Base-by-base conservation (phyloP, 169 alveolate genomes). In the Cryptosporidium viatorum region DNA sequence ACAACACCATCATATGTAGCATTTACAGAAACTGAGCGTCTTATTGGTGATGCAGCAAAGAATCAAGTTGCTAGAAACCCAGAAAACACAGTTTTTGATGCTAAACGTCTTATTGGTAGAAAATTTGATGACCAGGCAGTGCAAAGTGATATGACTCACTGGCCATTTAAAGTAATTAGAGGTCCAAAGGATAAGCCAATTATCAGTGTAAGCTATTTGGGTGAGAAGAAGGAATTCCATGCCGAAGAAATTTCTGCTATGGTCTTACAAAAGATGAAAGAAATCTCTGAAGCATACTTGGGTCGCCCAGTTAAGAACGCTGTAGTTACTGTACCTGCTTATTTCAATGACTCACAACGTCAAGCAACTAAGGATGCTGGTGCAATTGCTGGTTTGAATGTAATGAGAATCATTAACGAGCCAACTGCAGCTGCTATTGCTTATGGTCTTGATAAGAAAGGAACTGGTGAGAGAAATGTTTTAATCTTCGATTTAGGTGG, bases 401-500 rank as follows among this genome's bases (percentile, higher is more conserved):
- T 99, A 51, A 93, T 98, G 43, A 97, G 99, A 70, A 98, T 98
- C 91, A 96, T 98, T 86, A 98, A 98, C 93, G 99, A 98, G 91
- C 99, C 99, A 84, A 98, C 99, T 4, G 99, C 99, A 23, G 99
- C 99, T 18, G 99, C 99, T 43, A 96, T 98, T 84, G 99, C 99
- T 48, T 98, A 97, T 85, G 99, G 99, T 35, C 94, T 98, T 68
- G 99, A 98, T 95, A 97, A 97, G 95, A 96, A 98, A 84, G 93
- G 23, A 96, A 97, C 65, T 99, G 99, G 92, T 29, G 95, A 92
- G 62, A 96, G 96, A 84, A 97, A 97, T 91, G 97, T 98, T 84
- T 95, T 98, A 74, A 99, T 98, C 71, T 98, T 97, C 94, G 99
- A 98, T 94, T 95, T 98, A 68, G 99, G 99, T 67, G 99, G 99